These are phyloP conservation scores for Rhizopus arrhizus DNA, from an alignment of 371 early-diverging fungal genomes.

Conservation along the genomic window DNA sequence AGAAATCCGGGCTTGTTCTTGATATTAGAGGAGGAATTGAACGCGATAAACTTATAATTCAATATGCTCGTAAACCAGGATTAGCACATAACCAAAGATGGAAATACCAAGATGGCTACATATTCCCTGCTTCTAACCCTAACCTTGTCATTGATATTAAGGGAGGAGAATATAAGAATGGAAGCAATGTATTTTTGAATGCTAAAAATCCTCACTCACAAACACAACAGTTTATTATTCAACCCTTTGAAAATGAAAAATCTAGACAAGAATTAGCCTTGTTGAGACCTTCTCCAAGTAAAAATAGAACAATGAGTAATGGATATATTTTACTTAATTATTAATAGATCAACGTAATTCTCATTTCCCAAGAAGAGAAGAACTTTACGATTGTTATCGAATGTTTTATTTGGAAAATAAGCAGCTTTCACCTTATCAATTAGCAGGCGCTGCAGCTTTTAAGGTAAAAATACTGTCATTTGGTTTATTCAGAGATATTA, in stretches of 20 bases:
- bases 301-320: constrained; percentile 18
- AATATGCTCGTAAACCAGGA: constrained; percentile 54
- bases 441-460: constrained; percentile 68
- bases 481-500: neutral
- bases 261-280: constrained; percentile 41
- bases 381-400: constrained; percentile 46
- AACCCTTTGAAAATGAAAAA: constrained; percentile 48
- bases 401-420: constrained; percentile 32
- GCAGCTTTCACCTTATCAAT: constrained; percentile 30
- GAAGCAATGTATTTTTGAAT: constrained; percentile 38
- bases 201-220: constrained; percentile 30
- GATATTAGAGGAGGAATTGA: constrained; percentile 54
- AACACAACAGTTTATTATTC: constrained; percentile 50
- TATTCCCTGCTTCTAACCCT: constrained; percentile 43
- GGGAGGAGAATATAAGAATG: constrained; percentile 49
- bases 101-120: constrained; percentile 50
- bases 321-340: neutral
- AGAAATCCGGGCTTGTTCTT: constrained; percentile 52
- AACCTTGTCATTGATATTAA: constrained; percentile 47
- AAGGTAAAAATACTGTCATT: constrained; percentile 31
- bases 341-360: constrained; percentile 32
- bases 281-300: constrained; percentile 47
- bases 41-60: constrained; percentile 46
- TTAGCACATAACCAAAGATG: constrained; percentile 55
- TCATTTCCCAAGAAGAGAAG: constrained; percentile 43